phyloP scores from a whole-genome alignment of 306 rosid genomes.

The Acacia confusa region DNA sequence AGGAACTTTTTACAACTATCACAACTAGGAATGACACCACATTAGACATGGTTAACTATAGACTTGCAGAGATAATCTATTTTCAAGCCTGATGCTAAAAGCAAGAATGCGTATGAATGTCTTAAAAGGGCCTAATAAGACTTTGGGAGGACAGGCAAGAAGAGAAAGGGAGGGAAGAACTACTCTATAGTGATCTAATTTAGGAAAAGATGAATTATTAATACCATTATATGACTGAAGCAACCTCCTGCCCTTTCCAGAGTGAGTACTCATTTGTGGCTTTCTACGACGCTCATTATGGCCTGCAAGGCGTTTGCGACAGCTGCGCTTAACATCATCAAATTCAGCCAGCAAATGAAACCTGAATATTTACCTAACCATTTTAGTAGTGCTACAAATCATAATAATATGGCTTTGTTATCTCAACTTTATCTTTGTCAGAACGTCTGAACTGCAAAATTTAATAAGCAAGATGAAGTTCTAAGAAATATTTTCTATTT shows the following conservation, averaged over 20 bases:
- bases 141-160: background rate
- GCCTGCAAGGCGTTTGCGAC: constrained; percentile 72
- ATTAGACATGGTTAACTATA: background rate
- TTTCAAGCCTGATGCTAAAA: constrained; percentile 17
- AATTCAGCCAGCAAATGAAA: constrained; percentile 67
- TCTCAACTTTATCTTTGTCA: constrained; percentile 11
- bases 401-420: constrained; percentile 25
- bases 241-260: constrained; percentile 46
- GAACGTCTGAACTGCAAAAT: background rate
- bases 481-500: constrained; percentile 3
- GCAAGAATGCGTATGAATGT: background rate
- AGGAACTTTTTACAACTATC: constrained; percentile 16
- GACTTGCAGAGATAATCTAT: background rate
- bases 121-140: background rate
- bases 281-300: constrained; percentile 69
- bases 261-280: constrained; percentile 47
- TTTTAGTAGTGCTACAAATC: constrained; percentile 20
- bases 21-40: background rate
- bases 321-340: constrained; percentile 73
- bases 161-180: background rate
- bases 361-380: constrained; percentile 43
- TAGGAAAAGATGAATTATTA: background rate
- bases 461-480: background rate
- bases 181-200: background rate
- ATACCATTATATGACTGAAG: constrained; percentile 54